Evolutionary conservation across 495 filamentous ascomycete genomes (phyloP).

Genomic region (Cladorrhinum samala): DNA sequence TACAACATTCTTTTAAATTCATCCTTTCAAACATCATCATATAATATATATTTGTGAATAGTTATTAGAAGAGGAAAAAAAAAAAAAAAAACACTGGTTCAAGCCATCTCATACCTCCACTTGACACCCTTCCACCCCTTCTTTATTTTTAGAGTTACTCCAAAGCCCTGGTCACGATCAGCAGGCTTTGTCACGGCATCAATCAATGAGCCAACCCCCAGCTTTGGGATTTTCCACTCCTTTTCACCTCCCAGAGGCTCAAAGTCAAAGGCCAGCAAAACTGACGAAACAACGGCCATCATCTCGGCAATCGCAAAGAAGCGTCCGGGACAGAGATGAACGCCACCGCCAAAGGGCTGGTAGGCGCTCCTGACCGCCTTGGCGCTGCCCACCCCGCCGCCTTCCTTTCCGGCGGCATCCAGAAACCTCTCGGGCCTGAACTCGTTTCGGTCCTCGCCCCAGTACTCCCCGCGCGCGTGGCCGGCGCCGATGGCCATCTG

Average conservation of each 20-base stretch:
- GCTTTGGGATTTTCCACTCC: constrained; percentile 6
- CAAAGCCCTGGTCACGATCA: constrained; percentile 6
- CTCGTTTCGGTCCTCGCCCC: constrained; percentile 9
- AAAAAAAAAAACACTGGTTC: not conserved
- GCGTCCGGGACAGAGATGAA: constrained; percentile 14
- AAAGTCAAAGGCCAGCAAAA: constrained; percentile 13
- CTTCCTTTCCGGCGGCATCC: no score
- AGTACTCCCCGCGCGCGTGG: constrained; percentile 6
- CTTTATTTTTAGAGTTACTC: constrained; percentile 1
- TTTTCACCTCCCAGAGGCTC: not conserved
- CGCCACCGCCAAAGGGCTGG: constrained; percentile 14
- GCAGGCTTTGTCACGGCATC: constrained; percentile 17
- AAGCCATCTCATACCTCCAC: constrained; percentile 8
- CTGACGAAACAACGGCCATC: constrained; percentile 12
- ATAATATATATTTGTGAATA: not conserved
- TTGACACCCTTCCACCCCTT: constrained; percentile 8
- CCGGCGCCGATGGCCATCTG: constrained; percentile 7
- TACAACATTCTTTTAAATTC: no score
- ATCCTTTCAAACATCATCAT: no score
- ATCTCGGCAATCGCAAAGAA: constrained; percentile 17
- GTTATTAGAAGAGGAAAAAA: no score
- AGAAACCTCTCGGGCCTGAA: constrained; percentile 11
- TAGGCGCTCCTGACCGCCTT: constrained; percentile 8
- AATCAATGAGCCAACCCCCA: constrained; percentile 6
- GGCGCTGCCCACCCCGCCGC: constrained; percentile 5